Evolutionary conservation across 2,329 filamentous ascomycete species (phyloP).

Genomic region (Calonectria honghensis): DNA sequence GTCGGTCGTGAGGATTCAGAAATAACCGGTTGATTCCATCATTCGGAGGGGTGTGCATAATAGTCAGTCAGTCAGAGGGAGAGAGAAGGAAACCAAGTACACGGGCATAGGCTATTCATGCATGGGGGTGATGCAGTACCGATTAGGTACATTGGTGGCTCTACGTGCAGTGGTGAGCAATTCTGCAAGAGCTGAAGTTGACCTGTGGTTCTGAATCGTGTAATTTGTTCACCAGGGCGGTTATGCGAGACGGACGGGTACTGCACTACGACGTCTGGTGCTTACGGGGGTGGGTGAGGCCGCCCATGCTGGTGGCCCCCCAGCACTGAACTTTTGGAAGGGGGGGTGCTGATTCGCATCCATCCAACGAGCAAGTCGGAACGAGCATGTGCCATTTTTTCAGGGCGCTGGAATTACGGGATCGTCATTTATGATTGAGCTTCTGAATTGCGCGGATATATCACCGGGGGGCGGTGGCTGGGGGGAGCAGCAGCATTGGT

Average conservation of each 20-base stretch:
- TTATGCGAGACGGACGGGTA: conserved; percentile 21
- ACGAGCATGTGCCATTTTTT: conserved; percentile 24
- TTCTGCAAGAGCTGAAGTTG: conserved; percentile 4
- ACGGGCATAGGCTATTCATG: conserved; percentile 13
- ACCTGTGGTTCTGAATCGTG: not conserved
- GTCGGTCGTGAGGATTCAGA: conserved; percentile 22
- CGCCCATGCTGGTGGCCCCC: conserved; percentile 12
- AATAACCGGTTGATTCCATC: conserved; percentile 29
- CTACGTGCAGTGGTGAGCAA: not conserved
- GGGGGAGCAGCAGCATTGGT: not conserved
- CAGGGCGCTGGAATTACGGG: conserved; percentile 27
- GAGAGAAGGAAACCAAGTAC: not conserved
- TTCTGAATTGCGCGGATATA: conserved; percentile 34
- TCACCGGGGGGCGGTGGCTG: conserved; percentile 18
- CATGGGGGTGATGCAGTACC: conserved; percentile 1
- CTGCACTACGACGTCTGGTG: conserved; percentile 6
- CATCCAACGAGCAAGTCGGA: conserved; percentile 27
- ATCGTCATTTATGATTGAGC: conserved; percentile 26
- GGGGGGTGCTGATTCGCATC: not conserved
- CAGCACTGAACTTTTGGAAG: not conserved
- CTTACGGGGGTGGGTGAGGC: conserved; percentile 23
- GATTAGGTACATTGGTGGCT: conserved; percentile 10
- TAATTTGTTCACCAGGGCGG: conserved; percentile 15
- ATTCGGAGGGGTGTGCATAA: conserved; percentile 18
- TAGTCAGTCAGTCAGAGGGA: not conserved